Base-by-base conservation (phyloP, 1,139 yeast species). In the Yamadazyma diospyri region DNA sequence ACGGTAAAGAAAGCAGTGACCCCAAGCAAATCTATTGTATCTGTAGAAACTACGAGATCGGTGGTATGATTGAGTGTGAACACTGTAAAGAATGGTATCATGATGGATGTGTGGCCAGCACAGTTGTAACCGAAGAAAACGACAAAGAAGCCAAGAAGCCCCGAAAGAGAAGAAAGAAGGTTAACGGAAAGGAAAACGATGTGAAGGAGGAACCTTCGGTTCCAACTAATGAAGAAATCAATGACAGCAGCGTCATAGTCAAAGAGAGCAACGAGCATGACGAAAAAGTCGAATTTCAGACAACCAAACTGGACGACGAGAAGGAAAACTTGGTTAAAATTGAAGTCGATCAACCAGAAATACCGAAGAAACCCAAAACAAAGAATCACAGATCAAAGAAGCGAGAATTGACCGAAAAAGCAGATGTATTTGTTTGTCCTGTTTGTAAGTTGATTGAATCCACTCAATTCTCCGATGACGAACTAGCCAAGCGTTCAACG, bases 71-170 rank as follows among this genome's bases (percentile, higher is more conserved):
- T 30, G 86, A 80, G 45, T 87, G 95, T 58, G 94, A 82, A 41
- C 55, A 55, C 18, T 86, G 95, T 54, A 71, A 75, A 33, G 94
- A 85, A 50, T 83, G 94, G 94, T 86, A 77, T 51, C 95, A 86
- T 51, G 72, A 74, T 32, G 64, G 62, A 22, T 87, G 95, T 57
- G 64, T 86, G 25, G 70, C 15, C n/a, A 24, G 16, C 10, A 5
- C 23, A 5, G 7, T 4, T 11, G 23, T n/a, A 20, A 20, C 19
- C 8, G 25, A 10, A n/a, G 12, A 23, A 16, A 15, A 4, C 6
- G 23, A 16, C 4, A 6, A 3, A 4, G 18, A 26, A 27, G 15
- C 15, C 4, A 20, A 29, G 15, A 14, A 11, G 7, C 23, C 23
- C 4, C 10, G 23, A 6, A 23, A 23, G 25, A 29, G 23, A 10